Evolutionary conservation across 2,329 filamentous ascomycete genomes (phyloP).

Genomic region (Fusarium gaditjirri): DNA sequence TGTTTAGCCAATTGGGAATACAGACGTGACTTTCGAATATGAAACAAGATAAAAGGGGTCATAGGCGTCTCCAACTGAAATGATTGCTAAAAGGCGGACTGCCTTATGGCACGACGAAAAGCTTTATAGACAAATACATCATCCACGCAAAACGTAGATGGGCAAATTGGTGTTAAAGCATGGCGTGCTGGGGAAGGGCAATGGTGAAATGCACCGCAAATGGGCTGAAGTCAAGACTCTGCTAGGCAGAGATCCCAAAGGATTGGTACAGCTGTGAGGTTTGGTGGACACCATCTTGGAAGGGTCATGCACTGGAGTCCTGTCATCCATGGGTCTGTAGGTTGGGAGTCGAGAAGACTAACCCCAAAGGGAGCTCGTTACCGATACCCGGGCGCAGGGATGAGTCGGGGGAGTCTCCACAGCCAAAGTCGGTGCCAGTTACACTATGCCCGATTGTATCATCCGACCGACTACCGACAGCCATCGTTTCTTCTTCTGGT

Average conservation of each 20-base stretch:
- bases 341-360: too few relatives aligned
- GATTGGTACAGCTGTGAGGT: background rate
- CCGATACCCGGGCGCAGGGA: background rate
- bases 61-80: background rate
- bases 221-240: background rate
- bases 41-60: background rate
- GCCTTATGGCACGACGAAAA: background rate
- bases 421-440: background rate
- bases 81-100: background rate
- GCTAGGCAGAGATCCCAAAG: background rate
- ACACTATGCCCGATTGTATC: background rate
- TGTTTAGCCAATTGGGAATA: background rate
- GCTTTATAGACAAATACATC: background rate
- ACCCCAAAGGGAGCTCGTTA: background rate
- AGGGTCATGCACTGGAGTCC: background rate
- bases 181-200: background rate
- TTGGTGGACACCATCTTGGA: background rate
- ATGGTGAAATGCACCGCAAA: background rate
- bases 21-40: background rate
- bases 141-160: background rate
- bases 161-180: background rate
- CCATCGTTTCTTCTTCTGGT: background rate
- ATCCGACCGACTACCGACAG: background rate
- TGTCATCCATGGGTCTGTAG: too few relatives aligned
- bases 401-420: background rate